Percentiles rank a stretch among this genome's conserved stretches.
phyloP scores from a whole-genome alignment of 2,329 filamentous ascomycete genomes.

The Rutstroemia sp. region DNA sequence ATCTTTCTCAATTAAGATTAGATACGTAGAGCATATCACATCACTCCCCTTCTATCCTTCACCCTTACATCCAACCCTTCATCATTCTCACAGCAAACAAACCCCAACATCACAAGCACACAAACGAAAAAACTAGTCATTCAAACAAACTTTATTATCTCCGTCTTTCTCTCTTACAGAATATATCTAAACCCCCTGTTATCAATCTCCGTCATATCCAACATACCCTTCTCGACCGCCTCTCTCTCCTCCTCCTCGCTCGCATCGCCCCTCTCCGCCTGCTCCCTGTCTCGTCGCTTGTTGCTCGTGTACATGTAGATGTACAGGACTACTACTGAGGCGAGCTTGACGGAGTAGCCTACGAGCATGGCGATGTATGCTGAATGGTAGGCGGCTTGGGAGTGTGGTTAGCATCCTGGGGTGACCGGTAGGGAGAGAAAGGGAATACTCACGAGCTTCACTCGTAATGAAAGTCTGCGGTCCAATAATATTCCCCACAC shows the following conservation, averaged over 20 bases:
- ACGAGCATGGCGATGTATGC: conserved; percentile 40
- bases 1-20: no score
- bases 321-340: conserved; percentile 42
- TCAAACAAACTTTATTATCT: no score
- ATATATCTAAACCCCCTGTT: conserved; percentile 48
- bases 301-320: conserved; percentile 49
- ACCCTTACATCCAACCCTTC: no score
- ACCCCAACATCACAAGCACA: no score
- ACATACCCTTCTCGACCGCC: conserved; percentile 47
- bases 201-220: conserved; percentile 47
- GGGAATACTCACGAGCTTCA: conserved; percentile 22
- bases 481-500: conserved; percentile 47
- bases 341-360: conserved; percentile 46
- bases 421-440: background rate
- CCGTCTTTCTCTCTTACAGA: conserved; percentile 20
- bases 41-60: no score
- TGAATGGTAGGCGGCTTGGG: conserved; percentile 28
- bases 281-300: conserved; percentile 39
- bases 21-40: no score
- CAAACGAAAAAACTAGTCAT: no score
- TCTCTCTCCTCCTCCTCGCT: conserved; percentile 38
- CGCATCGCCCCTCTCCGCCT: background rate
- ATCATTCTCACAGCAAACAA: no score
- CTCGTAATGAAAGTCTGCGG: conserved; percentile 25
- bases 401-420: background rate